These are phyloP conservation scores for Combretum micranthum DNA, from an alignment of 345 rosid species.

Conservation along the genomic window DNA sequence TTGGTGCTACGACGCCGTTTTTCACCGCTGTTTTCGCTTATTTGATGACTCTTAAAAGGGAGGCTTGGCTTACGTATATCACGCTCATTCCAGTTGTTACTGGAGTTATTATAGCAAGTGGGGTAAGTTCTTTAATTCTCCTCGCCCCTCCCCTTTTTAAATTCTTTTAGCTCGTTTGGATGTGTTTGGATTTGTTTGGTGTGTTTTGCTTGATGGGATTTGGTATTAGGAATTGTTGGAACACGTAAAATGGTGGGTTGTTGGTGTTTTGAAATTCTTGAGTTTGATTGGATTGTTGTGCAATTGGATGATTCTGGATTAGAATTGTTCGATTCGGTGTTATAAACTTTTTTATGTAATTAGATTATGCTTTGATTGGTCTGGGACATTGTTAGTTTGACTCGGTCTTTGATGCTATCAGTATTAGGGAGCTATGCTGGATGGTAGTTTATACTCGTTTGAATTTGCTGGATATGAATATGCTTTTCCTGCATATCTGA, in stretches of 20 bases:
- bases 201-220: not conserved
- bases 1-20: constrained; percentile 98
- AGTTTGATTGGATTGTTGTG: too few species aligned
- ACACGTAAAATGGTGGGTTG: not conserved
- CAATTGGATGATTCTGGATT: too few species aligned
- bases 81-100: constrained; percentile 90
- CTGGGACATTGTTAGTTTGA: too few species aligned
- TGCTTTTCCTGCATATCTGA: too few species aligned
- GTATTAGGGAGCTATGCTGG: too few species aligned
- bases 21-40: constrained; percentile 97
- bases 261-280: not conserved
- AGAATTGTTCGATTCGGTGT: too few species aligned
- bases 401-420: too few species aligned
- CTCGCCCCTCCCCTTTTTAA: too few species aligned
- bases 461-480: too few species aligned
- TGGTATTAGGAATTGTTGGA: not conserved
- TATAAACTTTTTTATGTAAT: too few species aligned
- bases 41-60: constrained; percentile 74
- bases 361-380: too few species aligned
- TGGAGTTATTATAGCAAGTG: constrained; percentile 97
- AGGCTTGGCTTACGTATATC: constrained; percentile 93
- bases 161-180: not conserved
- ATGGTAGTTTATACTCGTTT: too few species aligned
- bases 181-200: not conserved
- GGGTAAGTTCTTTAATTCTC: constrained; percentile 35